Percentiles rank a stretch among this genome's conserved stretches.
phyloP scores from a whole-genome alignment of 148 eudicot genomes.

The Amaranthus palmeri region DNA sequence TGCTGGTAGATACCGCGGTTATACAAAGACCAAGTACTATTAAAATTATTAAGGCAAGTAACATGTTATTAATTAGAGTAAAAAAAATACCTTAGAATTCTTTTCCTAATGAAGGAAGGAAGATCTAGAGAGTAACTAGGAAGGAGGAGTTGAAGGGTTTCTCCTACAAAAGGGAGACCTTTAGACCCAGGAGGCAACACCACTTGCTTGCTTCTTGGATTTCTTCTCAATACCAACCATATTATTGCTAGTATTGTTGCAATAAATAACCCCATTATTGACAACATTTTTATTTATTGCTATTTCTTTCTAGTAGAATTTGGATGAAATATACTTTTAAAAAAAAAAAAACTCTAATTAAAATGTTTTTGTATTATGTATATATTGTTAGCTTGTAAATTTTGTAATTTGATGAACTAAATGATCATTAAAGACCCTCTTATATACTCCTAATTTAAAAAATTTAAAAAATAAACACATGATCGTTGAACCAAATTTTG shows the following conservation, averaged over 20 bases:
- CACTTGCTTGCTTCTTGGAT: slow-evolving; percentile 13
- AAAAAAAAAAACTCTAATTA: background rate
- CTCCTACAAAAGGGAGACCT: slow-evolving; percentile 42
- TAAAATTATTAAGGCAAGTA: no score
- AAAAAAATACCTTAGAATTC: slow-evolving; percentile 27
- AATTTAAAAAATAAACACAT: background rate
- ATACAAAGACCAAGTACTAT: no score
- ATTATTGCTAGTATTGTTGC: slow-evolving; percentile 21
- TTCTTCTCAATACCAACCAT: background rate
- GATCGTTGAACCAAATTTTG: background rate
- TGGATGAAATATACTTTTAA: background rate
- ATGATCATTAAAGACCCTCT: background rate
- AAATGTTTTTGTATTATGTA: background rate
- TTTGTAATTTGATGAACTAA: slow-evolving; percentile 3
- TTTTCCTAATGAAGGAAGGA: slow-evolving; percentile 28
- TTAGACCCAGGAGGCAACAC: slow-evolving; percentile 39
- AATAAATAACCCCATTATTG: slow-evolving; percentile 11
- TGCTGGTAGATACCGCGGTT: no score
- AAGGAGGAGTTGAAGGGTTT: slow-evolving; percentile 35
- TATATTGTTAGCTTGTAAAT: background rate
- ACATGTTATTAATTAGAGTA: no score
- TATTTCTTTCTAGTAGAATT: no score
- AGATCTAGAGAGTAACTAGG: slow-evolving; percentile 37
- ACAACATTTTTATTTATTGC: slow-evolving; percentile 15
- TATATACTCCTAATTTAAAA: background rate